phyloP scores from a whole-genome alignment of 768 basidiomycete species.

The Rhodotorula toruloides region DNA sequence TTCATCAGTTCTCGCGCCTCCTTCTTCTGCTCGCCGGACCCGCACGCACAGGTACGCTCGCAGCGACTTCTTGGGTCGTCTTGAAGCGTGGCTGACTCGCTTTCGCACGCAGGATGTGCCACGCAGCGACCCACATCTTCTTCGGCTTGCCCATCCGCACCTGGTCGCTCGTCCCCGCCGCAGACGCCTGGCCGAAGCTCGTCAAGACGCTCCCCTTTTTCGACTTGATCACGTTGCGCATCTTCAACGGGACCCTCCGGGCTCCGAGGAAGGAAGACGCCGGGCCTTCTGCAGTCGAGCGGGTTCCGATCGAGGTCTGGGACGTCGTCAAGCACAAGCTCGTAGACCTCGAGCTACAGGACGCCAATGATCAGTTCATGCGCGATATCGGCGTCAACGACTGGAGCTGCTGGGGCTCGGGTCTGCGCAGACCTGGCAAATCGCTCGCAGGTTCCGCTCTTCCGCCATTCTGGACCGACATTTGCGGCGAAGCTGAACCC shows the following conservation, averaged over 20 bases:
- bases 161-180: background rate
- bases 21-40: too few relatives aligned
- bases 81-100: background rate
- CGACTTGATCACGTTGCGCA: background rate
- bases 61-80: too few relatives aligned
- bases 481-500: too few relatives aligned
- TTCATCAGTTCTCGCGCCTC: too few relatives aligned
- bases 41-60: too few relatives aligned
- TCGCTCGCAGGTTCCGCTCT: too few relatives aligned
- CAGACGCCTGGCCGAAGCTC: background rate
- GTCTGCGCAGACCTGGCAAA: background rate
- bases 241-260: background rate
- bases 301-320: background rate
- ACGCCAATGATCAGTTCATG: too few relatives aligned
- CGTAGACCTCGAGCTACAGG: background rate
- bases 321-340: constrained; percentile 2
- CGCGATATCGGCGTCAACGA: background rate
- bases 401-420: background rate
- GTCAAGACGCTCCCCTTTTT: background rate
- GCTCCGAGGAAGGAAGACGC: too few relatives aligned
- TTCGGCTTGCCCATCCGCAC: background rate
- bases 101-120: background rate
- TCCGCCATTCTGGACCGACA: too few relatives aligned
- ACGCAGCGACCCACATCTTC: background rate
- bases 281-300: background rate